A percentile compares a stretch with the other conserved stretches of the same genome.
Conservation (phyloP, 2,329 filamentous ascomycete genomes). For the Botrytis squamosa region DNA sequence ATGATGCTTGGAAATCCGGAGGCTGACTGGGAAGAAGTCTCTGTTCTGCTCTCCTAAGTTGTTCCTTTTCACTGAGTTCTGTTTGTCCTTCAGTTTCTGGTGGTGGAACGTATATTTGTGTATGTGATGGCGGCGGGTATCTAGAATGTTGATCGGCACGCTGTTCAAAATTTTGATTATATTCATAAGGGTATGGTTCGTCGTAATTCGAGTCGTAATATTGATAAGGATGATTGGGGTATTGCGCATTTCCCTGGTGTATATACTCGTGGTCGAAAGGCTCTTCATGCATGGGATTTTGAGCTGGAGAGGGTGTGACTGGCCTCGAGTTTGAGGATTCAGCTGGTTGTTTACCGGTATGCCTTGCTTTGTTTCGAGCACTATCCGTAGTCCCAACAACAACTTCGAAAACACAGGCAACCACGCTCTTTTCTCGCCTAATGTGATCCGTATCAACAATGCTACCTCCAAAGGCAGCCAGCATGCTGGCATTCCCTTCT, state of each 20-base stretch:
- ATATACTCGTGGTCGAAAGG: constrained; percentile 21
- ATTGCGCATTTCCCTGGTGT: constrained; percentile 20
- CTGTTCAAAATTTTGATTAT: constrained; percentile 33
- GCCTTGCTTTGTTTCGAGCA: constrained; percentile 38
- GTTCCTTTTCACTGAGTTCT: constrained; percentile 76
- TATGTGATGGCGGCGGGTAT: constrained; percentile 37
- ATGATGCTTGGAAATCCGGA: constrained; percentile 47
- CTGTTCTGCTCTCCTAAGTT: constrained; percentile 72
- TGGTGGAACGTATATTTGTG: constrained; percentile 56
- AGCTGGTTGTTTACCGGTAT: constrained; percentile 28
- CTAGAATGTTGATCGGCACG: constrained; percentile 39
- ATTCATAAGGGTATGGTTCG: constrained; percentile 35
- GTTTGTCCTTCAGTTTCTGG: constrained; percentile 61
- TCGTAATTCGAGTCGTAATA: constrained; percentile 39
- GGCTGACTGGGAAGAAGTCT: constrained; percentile 80
- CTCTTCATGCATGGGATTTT: constrained; percentile 33
- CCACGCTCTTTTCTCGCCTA: constrained; percentile 86
- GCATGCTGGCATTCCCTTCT: constrained; percentile 44
- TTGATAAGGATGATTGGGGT: constrained; percentile 39
- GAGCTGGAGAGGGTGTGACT: constrained; percentile 22
- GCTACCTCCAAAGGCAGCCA: constrained; percentile 59
- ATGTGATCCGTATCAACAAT: constrained; percentile 87
- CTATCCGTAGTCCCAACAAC: constrained; percentile 85
- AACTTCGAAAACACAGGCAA: constrained; percentile 81
- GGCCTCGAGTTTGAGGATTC: constrained; percentile 28